Evolutionary conservation across 148 eudicot species (phyloP), one percentile per base, ranked within the genome.

Genomic region (Nepenthes mirabilis): DNA sequence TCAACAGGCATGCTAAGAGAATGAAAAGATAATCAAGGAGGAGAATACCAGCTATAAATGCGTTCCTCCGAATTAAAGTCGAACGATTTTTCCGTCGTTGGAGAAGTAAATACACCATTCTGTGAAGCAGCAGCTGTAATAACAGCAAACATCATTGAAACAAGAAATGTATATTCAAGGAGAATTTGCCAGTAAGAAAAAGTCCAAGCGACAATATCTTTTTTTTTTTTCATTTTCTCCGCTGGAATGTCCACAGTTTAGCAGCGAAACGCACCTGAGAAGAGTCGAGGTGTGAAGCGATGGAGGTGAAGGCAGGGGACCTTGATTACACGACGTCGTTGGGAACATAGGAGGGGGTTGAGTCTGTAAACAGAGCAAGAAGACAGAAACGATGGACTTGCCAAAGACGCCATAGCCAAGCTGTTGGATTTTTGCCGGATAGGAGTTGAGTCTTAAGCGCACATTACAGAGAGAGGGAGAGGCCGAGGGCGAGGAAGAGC

Each of bases 61-160:
- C 83, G 85, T 68, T 94, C 99, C 70, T 94, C 99, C 8, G 77
- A 72, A 14, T 70, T 69, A 61, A 94, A 94, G 57, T 94, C 99
- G 60, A 94, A 94, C 2, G 84, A 59, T 65, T 94, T 94, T 1
- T 84, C 83, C 36, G 61, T 66, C 71, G 82, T 88, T 1, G 99
- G 93, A 14, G 99, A 94, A 33, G 90, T 77, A 67, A 94, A 94
- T 34, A 82, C 88, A 4, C 73, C 84, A 61, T 77, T 77, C 23
- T 73, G 71, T 35, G 52, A 49, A 6, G 77, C 76, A 56, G 80
- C 82, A 56, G 82, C 79, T 45, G 43, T 35, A 71, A 72, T 32
- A 2, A 58, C 6, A 45, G 34, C 2, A 33, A 3, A 45, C 9
- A 12, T 0, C 34, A 52, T 50, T 47, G 13, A 56, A 9, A 50